Evolutionary conservation across 2,329 filamentous ascomycete species (phyloP).

Genomic region (Metarhizium robertsii): DNA sequence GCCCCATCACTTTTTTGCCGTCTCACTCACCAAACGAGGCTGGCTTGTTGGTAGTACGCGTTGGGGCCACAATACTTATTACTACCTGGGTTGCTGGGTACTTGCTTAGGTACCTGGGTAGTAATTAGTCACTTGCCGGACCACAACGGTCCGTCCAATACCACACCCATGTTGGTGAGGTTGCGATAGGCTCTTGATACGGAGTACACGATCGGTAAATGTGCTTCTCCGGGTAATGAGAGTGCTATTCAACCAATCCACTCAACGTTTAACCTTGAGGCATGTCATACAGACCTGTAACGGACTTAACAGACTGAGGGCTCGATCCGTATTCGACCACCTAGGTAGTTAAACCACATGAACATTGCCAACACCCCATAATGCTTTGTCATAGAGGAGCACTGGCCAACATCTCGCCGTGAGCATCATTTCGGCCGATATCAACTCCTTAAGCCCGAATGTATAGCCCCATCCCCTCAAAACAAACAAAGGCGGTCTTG

Average conservation of each 20-base stretch:
- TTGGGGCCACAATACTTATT: neutral
- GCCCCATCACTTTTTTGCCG: neutral
- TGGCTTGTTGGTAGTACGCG: neutral
- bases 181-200: neutral
- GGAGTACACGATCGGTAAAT: neutral
- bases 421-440: too few relatives aligned
- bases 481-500: too few relatives aligned
- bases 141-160: conserved; percentile 1
- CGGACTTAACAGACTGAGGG: neutral
- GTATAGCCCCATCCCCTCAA: too few relatives aligned
- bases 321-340: too few relatives aligned
- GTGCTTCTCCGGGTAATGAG: neutral
- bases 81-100: too few relatives aligned
- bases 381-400: neutral
- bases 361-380: neutral
- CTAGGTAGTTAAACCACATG: too few relatives aligned
- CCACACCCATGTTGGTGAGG: neutral
- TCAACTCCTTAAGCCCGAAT: too few relatives aligned
- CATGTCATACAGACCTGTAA: neutral
- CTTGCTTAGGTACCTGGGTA: too few relatives aligned
- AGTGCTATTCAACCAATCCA: neutral
- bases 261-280: neutral
- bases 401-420: too few relatives aligned
- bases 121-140: neutral
- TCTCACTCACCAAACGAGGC: neutral